Conservation (phyloP, 2,329 filamentous ascomycete genomes). For the Xylaria sp. region DNA sequence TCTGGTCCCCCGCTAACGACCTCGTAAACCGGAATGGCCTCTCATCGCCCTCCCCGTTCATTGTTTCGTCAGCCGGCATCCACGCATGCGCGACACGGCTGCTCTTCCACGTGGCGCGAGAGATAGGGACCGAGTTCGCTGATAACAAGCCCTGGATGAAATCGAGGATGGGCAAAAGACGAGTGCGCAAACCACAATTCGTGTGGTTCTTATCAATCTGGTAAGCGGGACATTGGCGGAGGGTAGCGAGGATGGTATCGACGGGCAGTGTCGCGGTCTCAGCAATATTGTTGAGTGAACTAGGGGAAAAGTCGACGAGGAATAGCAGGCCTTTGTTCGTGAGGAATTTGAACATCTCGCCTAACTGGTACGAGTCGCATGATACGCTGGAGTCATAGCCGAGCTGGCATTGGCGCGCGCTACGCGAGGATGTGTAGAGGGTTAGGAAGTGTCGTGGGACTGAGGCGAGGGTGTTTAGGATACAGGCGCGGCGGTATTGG, state of each 20-base stretch:
- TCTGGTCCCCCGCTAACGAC: conserved; percentile 44
- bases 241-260: conserved; percentile 51
- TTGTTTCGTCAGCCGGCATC: conserved; percentile 26
- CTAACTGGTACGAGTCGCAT: conserved; percentile 74
- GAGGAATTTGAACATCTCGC: conserved; percentile 71
- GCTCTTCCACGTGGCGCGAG: conserved; percentile 43
- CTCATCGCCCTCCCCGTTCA: conserved; percentile 18
- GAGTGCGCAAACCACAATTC: conserved; percentile 65
- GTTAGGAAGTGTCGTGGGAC: conserved; percentile 62
- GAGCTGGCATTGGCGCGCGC: conserved; percentile 59
- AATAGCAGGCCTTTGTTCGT: conserved; percentile 55
- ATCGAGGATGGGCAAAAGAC: conserved; percentile 61
- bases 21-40: conserved; percentile 47
- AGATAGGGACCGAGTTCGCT: conserved; percentile 40
- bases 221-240: conserved; percentile 65
- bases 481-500: conserved; percentile 57
- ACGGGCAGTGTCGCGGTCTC: conserved; percentile 56
- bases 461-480: conserved; percentile 65
- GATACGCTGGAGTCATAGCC: conserved; percentile 68
- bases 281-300: conserved; percentile 40
- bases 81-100: conserved; percentile 39
- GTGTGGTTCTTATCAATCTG: conserved; percentile 69
- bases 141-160: conserved; percentile 55
- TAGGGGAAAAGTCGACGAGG: conserved; percentile 51
- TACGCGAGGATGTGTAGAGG: conserved; percentile 61